phyloP scores from a whole-genome alignment of 352 stramenopile genomes.

The Globisporangium sylvaticum region DNA sequence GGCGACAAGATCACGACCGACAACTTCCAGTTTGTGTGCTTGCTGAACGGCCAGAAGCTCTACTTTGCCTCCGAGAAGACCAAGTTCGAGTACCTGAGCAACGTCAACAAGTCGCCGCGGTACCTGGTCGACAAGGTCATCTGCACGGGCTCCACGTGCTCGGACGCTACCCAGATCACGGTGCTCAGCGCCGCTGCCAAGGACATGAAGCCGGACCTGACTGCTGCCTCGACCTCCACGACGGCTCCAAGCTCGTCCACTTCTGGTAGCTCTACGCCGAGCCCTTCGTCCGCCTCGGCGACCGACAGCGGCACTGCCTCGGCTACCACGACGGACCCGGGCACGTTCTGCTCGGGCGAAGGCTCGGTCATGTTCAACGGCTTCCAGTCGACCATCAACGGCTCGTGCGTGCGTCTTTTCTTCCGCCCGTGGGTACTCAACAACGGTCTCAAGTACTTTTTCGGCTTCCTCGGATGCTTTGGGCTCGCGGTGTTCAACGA shows the following conservation, averaged over 20 bases:
- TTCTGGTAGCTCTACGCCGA: conserved; percentile 5
- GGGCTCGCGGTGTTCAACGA: conserved; percentile 64
- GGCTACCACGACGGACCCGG: conserved; percentile 16
- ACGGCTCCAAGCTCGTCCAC: conserved; percentile 13
- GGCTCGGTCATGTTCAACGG: conserved; percentile 82
- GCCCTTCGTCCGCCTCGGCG: conserved; percentile 17
- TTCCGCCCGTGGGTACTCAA: conserved; percentile 81
- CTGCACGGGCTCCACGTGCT: conserved; percentile 50
- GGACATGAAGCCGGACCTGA: conserved; percentile 26
- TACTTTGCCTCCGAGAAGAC: conserved; percentile 74
- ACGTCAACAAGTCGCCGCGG: conserved; percentile 47
- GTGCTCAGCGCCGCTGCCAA: conserved; percentile 44
- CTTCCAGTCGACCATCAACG: conserved; percentile 72
- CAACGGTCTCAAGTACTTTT: conserved; percentile 63
- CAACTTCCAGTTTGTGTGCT: conserved; percentile 72
- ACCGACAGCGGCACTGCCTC: conserved; percentile 15
- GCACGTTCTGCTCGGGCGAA: conserved; percentile 55
- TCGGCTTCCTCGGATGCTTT: conserved; percentile 69
- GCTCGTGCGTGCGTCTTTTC: conserved; percentile 68
- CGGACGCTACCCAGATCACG: conserved; percentile 57
- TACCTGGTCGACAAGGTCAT: conserved; percentile 51
- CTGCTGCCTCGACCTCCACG: conserved; percentile 19
- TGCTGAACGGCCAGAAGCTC: conserved; percentile 78
- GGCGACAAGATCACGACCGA: conserved; percentile 43
- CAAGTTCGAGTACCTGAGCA: conserved; percentile 60